These are phyloP conservation scores for Venturia pyrina DNA, from an alignment of 2,329 filamentous ascomycete species.

Conservation along the genomic window DNA sequence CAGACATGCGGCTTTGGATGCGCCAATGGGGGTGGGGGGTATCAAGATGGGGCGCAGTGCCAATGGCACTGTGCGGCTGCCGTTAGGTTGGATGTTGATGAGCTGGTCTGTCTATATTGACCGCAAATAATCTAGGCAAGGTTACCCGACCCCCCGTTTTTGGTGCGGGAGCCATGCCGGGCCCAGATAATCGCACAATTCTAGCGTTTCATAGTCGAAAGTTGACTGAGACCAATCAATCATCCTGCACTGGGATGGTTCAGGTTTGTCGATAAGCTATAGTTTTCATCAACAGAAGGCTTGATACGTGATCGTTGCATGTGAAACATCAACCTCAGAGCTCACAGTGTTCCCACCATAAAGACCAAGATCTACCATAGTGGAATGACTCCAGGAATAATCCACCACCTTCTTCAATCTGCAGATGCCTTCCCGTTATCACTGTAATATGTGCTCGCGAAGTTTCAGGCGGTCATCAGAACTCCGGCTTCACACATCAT, in stretches of 20 bases:
- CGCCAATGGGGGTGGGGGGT: conserved; percentile 3
- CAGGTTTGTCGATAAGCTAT: not conserved
- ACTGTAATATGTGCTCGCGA: not conserved
- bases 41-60: not conserved
- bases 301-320: not conserved
- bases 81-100: not conserved
- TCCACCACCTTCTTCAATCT: not conserved
- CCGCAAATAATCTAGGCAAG: not conserved
- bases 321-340: not conserved
- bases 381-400: not conserved
- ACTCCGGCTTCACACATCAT: not conserved
- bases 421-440: conserved; percentile 1
- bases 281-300: not conserved
- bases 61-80: not conserved
- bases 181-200: not conserved
- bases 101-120: conserved; percentile 3
- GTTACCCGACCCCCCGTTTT: not conserved
- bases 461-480: conserved; percentile 1
- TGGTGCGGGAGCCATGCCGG: not conserved
- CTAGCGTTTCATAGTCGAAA: not conserved
- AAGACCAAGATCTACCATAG: not conserved
- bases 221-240: not conserved
- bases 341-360: not conserved
- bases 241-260: not conserved
- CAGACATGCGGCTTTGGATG: not conserved